phyloP scores from a whole-genome alignment of 805 yeast genomes.

The Ogataea allantospora region DNA sequence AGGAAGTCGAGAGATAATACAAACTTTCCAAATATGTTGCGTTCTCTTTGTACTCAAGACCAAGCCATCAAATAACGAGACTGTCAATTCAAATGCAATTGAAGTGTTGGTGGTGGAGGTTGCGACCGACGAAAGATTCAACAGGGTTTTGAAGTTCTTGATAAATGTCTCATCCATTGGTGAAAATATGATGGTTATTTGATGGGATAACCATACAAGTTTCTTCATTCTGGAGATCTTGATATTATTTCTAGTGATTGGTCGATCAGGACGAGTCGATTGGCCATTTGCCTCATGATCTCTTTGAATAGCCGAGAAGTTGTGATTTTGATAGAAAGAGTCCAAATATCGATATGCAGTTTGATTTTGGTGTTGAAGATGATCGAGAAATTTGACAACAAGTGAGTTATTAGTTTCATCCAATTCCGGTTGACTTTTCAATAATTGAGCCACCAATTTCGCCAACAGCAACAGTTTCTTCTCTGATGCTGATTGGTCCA shows the following conservation, averaged over 20 bases:
- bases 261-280: slow-evolving; percentile 7
- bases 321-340: slow-evolving; percentile 17
- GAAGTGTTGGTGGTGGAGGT: slow-evolving; percentile 32
- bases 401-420: slow-evolving; percentile 19
- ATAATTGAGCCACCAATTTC: slow-evolving; percentile 23
- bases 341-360: slow-evolving; percentile 20
- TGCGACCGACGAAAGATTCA: slow-evolving; percentile 30
- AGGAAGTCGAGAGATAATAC: slow-evolving; percentile 29
- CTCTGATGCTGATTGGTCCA: slow-evolving; percentile 6
- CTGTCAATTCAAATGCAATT: slow-evolving; percentile 29
- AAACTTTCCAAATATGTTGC: slow-evolving; percentile 27
- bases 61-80: slow-evolving; percentile 29
- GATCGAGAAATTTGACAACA: slow-evolving; percentile 17
- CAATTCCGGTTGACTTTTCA: slow-evolving; percentile 14
- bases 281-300: slow-evolving; percentile 15
- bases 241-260: slow-evolving; percentile 16
- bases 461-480: slow-evolving; percentile 23
- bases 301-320: slow-evolving; percentile 19
- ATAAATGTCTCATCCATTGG: slow-evolving; percentile 26
- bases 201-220: slow-evolving; percentile 33
- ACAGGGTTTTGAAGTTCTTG: slow-evolving; percentile 27
- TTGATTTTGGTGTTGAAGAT: slow-evolving; percentile 11
- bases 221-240: slow-evolving; percentile 29
- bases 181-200: slow-evolving; percentile 25
- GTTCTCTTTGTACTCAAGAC: slow-evolving; percentile 20